Conservation (phyloP, 2,329 filamentous ascomycete genomes). For the Delphinella strobiligena region DNA sequence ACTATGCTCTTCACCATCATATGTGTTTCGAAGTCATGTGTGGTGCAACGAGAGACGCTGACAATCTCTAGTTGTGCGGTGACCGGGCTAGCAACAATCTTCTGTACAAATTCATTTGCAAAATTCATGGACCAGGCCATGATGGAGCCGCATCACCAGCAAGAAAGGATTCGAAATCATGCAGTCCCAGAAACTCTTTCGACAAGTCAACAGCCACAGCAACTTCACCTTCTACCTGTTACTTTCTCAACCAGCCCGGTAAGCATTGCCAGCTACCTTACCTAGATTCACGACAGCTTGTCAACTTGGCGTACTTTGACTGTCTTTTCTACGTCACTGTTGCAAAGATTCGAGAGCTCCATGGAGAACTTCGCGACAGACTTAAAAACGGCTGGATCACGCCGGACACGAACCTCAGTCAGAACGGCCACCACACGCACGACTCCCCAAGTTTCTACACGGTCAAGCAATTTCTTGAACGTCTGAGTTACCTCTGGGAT, state of each 20-base stretch:
- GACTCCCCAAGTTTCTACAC: no score
- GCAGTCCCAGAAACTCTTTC: no score
- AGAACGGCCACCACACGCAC: no score
- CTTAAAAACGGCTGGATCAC: neutral
- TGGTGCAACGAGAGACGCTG: no score
- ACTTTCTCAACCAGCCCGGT: no score
- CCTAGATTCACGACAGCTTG: neutral
- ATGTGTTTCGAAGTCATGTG: no score
- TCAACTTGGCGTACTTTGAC: neutral
- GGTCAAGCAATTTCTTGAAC: neutral
- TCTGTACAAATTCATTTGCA: neutral
- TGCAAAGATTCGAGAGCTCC: neutral
- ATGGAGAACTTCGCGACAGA: neutral
- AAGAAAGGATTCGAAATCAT: no score
- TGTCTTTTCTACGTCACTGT: neutral
- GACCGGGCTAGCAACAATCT: neutral
- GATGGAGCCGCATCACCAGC: neutral
- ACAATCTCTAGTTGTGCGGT: neutral
- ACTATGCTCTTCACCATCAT: no score
- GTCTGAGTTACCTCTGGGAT: neutral
- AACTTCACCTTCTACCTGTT: no score
- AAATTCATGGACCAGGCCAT: neutral
- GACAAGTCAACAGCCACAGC: no score
- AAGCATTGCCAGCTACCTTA: neutral
- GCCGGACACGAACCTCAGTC: neutral